phyloP scores from a whole-genome alignment of 208 protist species.

The Endotrypanum monterogeii region DNA sequence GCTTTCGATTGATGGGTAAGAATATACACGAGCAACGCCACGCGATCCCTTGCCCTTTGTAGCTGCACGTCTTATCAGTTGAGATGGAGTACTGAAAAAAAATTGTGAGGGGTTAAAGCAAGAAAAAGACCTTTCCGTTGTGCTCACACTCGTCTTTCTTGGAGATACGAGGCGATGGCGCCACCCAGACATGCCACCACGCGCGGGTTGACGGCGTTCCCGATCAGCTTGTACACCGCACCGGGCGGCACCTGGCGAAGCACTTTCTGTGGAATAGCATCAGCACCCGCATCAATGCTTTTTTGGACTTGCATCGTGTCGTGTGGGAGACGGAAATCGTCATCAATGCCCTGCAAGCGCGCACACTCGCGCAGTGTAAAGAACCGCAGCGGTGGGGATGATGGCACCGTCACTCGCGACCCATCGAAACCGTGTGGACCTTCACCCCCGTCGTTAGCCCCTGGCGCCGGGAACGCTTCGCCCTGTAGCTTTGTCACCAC shows the following conservation, averaged over 20 bases:
- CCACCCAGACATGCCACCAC: constrained; percentile 48
- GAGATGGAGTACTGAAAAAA: neutral
- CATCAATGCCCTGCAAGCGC: constrained; percentile 70
- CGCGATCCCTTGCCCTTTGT: neutral
- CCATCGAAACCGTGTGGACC: neutral
- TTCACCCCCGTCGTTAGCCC: neutral
- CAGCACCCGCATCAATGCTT: neutral
- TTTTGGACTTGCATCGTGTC: constrained; percentile 13
- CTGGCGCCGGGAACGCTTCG: neutral
- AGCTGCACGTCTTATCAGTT: neutral
- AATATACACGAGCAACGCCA: too few species aligned
- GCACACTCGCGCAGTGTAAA: constrained; percentile 76
- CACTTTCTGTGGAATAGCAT: neutral
- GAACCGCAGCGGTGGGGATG: constrained; percentile 49
- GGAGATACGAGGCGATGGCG: constrained; percentile 14
- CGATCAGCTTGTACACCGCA: constrained; percentile 68
- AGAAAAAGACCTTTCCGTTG: neutral
- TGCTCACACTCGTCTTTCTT: neutral
- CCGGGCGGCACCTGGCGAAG: constrained; percentile 28
- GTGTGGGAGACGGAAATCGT: constrained; percentile 45
- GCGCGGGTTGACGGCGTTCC: constrained; percentile 81
- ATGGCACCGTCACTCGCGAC: neutral
- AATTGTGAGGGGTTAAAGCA: constrained; percentile 16
- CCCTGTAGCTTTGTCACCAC: neutral
- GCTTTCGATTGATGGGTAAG: too few species aligned